A percentile compares a stretch with the other conserved stretches of the same genome.
Evolutionary conservation across 768 basidiomycete species (phyloP).

Genomic region (Mycena latifolia): DNA sequence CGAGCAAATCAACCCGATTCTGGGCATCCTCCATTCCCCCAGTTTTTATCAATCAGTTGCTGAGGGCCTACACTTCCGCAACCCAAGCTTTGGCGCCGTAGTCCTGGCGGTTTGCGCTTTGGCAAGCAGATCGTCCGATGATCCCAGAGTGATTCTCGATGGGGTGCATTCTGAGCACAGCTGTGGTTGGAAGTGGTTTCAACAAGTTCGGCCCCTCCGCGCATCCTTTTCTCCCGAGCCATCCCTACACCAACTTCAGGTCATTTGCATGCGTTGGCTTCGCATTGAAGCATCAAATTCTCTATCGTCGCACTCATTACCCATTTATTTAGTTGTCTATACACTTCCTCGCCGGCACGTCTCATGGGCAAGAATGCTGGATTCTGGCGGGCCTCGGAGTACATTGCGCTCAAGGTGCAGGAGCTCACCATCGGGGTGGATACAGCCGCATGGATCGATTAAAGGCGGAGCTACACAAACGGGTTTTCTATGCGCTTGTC

Average conservation of each 20-base stretch:
- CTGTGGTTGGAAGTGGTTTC: too few species aligned
- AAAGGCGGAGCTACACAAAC: constrained; percentile 15
- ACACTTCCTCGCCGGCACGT: not conserved
- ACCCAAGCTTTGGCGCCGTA: not conserved
- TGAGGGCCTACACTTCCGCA: constrained; percentile 12
- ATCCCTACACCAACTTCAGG: constrained; percentile 8
- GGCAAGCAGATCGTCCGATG: constrained; percentile 14
- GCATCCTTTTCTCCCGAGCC: constrained; percentile 5
- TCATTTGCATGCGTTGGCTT: constrained; percentile 8
- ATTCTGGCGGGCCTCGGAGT: constrained; percentile 7
- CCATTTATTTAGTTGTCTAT: constrained; percentile 1
- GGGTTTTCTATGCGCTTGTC: constrained; percentile 20
- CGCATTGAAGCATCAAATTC: not conserved
- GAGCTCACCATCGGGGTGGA: constrained; percentile 13
- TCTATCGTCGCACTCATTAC: not conserved
- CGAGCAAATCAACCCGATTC: too few species aligned
- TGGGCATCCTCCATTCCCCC: too few species aligned
- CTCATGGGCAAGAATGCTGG: constrained; percentile 15
- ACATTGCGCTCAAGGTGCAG: constrained; percentile 20
- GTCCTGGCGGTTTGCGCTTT: constrained; percentile 5
- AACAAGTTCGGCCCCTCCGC: too few species aligned
- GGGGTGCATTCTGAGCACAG: not conserved
- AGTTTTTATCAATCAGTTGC: too few species aligned
- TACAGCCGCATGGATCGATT: constrained; percentile 5
- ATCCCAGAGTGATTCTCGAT: constrained; percentile 15